Conservation (phyloP, 2,329 filamentous ascomycete species). For the Cladosporium sphaerospermum region DNA sequence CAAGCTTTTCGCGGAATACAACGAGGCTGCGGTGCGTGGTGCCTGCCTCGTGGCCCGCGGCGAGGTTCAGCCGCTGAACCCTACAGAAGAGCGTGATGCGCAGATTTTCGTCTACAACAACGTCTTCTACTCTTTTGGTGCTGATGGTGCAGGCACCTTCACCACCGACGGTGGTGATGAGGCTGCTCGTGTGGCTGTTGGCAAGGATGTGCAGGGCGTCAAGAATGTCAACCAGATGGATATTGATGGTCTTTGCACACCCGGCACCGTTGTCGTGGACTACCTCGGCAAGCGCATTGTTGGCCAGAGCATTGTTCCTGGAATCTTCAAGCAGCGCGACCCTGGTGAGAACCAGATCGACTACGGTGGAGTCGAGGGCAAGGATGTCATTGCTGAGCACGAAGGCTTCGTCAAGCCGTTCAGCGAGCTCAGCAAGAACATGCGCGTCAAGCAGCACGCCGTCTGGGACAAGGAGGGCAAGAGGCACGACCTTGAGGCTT, state of each 20-base stretch:
- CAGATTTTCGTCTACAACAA: conserved; percentile 99
- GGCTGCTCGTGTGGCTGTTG: conserved; percentile 88
- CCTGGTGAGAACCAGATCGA: conserved; percentile 98
- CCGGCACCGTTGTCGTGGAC: conserved; percentile 92
- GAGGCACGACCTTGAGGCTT: conserved; percentile 85
- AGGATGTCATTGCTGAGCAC: conserved; percentile 87
- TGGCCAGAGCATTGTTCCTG: conserved; percentile 94
- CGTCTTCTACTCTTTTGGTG: conserved; percentile 97
- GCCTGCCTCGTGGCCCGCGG: conserved; percentile 88
- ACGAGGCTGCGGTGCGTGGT: conserved; percentile 86
- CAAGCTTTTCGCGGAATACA: conserved; percentile 96
- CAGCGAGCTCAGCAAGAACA: conserved; percentile 80
- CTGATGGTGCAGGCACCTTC: conserved; percentile 95
- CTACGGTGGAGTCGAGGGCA: conserved; percentile 95
- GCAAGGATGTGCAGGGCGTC: conserved; percentile 92
- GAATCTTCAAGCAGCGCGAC: conserved; percentile 97
- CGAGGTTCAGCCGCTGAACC: conserved; percentile 89
- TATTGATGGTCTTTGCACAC: conserved; percentile 88
- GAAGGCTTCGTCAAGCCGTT: conserved; percentile 80
- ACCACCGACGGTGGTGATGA: conserved; percentile 94
- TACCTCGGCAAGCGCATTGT: conserved; percentile 97
- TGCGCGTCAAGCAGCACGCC: conserved; percentile 87
- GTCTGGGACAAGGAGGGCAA: conserved; percentile 97
- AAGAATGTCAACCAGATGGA: conserved; percentile 95
- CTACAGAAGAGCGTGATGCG: conserved; percentile 83